Evolutionary conservation across 2,329 filamentous ascomycete genomes (phyloP), one percentile per base, ranked within the genome.

Genomic region (Pseudopithomyces chartarum): DNA sequence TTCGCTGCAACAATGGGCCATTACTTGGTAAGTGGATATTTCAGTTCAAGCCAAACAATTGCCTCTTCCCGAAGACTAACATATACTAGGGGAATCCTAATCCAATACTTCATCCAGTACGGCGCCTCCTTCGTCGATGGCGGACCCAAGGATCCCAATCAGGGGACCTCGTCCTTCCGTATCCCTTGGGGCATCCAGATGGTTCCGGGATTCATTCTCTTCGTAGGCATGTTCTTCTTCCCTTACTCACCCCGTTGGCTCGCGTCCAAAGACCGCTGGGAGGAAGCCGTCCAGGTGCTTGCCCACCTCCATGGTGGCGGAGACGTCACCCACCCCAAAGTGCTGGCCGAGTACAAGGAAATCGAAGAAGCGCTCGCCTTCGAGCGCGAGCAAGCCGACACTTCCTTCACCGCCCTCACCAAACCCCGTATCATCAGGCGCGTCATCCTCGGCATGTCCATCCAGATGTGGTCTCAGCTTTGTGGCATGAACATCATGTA

Each of bases 31-130:
- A 64, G 78, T n/a, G 2, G 7, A 38, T 17, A 11, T 6, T 48
- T 19, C 7, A n/a, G 1, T 13, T 6, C 17, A 15, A 29, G 44
- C 7, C 2, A 5, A 22, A 17, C 7, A 17, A n/a, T 19, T 13
- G 34, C 17, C 23, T 4, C 8, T 22, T 33, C 13, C 15, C 7
- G 38, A 10, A 42, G 12, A 77, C 54, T 62, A 45, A 60, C 51
- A 51, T n/a, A 10, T 13, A 19, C 6, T 39, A 68, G 67, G 82
- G 87, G 87, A 46, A 88, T 90, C 52, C 67, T 89, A 15, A 87
- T 88, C 46, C 85, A 87, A 61, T 88, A 84, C 73, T 87, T 88
- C 69, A 85, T 89, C 62, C 85, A 87, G 62, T 89, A 90, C 64
- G 86, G 86, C 22, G 81, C 81, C 12, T 83, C 84, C 1, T 82